phyloP scores from a whole-genome alignment of 345 rosid species.

The Eucalyptus dawsonii region DNA sequence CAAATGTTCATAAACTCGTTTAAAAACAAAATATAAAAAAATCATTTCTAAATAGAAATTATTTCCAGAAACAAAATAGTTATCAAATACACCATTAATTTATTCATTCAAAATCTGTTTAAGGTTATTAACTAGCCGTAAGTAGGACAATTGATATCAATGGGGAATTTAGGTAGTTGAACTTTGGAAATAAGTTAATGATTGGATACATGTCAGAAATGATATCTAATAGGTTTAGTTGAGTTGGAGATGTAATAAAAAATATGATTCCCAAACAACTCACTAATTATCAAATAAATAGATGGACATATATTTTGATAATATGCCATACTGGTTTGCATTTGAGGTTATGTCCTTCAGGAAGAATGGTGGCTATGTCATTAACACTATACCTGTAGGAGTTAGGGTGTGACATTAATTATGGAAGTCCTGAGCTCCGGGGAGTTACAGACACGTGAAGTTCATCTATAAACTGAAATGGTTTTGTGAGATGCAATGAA shows the following conservation, averaged over 20 bases:
- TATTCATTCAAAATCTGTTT: too few species aligned
- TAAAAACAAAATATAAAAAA: too few species aligned
- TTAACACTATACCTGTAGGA: background rate
- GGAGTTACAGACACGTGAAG: background rate
- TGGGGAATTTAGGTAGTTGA: background rate
- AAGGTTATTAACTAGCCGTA: background rate
- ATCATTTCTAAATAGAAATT: fast-evolving
- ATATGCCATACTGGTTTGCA: fast-evolving
- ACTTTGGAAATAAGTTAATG: background rate
- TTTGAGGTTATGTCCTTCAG: background rate
- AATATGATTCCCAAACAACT: background rate
- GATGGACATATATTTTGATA: background rate
- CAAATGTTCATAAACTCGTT: fast-evolving
- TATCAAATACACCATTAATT: fast-evolving
- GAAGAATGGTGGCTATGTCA: background rate
- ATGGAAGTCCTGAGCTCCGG: background rate
- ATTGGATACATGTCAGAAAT: background rate
- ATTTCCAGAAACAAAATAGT: fast-evolving
- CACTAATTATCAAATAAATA: background rate
- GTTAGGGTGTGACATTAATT: background rate
- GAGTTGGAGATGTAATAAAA: background rate
- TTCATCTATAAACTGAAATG: background rate
- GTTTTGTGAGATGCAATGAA: background rate
- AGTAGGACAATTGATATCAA: background rate
- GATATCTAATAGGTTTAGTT: too few species aligned